phyloP scores from a whole-genome alignment of 208 protist genomes.

The Trypanosoma conorhini region DNA sequence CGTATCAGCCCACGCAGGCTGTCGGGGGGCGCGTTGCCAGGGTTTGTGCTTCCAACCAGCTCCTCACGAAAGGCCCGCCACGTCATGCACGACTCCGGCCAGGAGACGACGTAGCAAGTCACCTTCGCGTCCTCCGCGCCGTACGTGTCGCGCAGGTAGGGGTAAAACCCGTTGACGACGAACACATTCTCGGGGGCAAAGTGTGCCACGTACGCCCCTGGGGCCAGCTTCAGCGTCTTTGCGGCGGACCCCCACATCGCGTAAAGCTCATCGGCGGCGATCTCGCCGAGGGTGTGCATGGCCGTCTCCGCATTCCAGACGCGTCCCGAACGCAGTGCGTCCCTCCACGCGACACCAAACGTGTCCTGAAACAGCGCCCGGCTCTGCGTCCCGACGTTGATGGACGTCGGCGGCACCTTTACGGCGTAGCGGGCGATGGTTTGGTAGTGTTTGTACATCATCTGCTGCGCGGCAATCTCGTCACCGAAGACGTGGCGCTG shows the following conservation, averaged over 20 bases:
- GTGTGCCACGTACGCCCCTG: constrained; percentile 54
- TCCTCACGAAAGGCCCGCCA: constrained; percentile 54
- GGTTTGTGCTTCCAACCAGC: constrained; percentile 63
- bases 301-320: constrained; percentile 77
- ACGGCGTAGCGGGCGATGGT: constrained; percentile 63
- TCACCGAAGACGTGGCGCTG: constrained; percentile 44
- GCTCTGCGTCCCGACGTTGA: constrained; percentile 23
- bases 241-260: constrained; percentile 36
- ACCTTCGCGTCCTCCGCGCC: constrained; percentile 35
- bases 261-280: constrained; percentile 37
- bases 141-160: constrained; percentile 49
- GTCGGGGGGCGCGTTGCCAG: constrained; percentile 28
- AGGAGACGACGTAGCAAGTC: constrained; percentile 69
- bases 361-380: constrained; percentile 37
- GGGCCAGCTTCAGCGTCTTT: constrained; percentile 34
- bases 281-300: constrained; percentile 40
- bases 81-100: constrained; percentile 40
- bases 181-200: constrained; percentile 35
- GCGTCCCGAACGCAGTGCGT: constrained; percentile 42
- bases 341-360: constrained; percentile 58
- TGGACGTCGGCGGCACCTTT: constrained; percentile 27
- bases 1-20: constrained; percentile 58
- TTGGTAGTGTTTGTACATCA: constrained; percentile 84
- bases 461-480: constrained; percentile 32
- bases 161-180: constrained; percentile 87